Evolutionary conservation across 2,329 filamentous ascomycete genomes (phyloP), one percentile per base, ranked within the genome.

Genomic region (Colletotrichum sp.): DNA sequence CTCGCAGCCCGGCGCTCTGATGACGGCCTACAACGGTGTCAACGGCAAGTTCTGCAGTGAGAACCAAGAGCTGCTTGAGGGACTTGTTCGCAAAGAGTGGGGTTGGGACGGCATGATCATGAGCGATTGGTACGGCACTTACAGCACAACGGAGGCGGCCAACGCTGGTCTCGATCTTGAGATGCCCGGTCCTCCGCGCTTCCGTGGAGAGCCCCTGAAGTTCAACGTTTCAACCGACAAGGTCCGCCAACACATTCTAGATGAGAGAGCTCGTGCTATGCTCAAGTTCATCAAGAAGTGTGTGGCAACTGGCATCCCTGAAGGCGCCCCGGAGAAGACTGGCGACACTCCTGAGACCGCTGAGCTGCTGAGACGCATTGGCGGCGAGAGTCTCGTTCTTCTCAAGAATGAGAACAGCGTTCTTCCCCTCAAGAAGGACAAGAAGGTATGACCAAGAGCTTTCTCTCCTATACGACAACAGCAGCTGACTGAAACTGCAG

Each of bases 301-400:
- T 28, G 87, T 88, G 9, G 87, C 87, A 3, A 86, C 90, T 6
- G 89, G 89, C 0, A 87, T 93, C 21, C 85, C 88, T 5, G 90
- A 92, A 80, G 85, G 88, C 24, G 90, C 89, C 0, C 85, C 87
- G 0, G 91, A 93, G 81, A 85, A 83, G 65, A 87, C 85, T 0
- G 85, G 88, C 9, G 87, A 95, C 80, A 93, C 90, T 0, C 87
- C 90, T 1, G 90, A 94, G 81, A 92, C 92, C 48, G 89, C 92
- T 6, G 89, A 88, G 18, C 86, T 95, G 61, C 89, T 95, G 26
- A 89, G 94, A 21, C 88, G 89, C 70, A 88, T 94, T 28, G 93
- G 93, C 21, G 90, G 92, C 6, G 93, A 95, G 81, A 92, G 92
- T 5, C 92, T 95, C 10, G 93, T 95, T 2, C 87, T 96, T 14